phyloP scores from a whole-genome alignment of 768 basidiomycete species.

The Kwoniella europaea region DNA sequence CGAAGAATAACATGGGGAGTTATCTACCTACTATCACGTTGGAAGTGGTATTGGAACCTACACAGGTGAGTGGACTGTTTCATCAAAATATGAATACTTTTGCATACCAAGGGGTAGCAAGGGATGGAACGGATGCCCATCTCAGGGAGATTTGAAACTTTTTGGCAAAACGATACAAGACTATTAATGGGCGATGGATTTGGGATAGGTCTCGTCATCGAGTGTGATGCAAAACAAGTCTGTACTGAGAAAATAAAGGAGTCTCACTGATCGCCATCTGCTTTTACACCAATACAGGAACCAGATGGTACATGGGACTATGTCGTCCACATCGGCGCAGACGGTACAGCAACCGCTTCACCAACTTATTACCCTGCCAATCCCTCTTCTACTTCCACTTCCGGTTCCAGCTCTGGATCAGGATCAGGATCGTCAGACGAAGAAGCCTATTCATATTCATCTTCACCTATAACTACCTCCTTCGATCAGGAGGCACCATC shows the following conservation, averaged over 20 bases:
- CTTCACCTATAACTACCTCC: constrained; percentile 18
- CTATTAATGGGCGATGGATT: not conserved
- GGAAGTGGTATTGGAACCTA: constrained; percentile 52
- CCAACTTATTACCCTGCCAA: constrained; percentile 31
- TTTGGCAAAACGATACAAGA: too few species aligned
- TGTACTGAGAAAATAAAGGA: not conserved
- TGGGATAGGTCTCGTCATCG: not conserved
- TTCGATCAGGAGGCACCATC: constrained; percentile 20
- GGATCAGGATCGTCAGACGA: constrained; percentile 10
- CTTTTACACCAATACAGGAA: constrained; percentile 28
- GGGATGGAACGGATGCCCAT: not conserved
- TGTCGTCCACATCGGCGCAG: constrained; percentile 51
- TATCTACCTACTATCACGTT: constrained; percentile 55
- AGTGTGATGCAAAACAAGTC: too few species aligned
- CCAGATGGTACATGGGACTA: constrained; percentile 58
- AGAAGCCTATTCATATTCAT: constrained; percentile 13
- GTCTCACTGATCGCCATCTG: not conserved
- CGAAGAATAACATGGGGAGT: constrained; percentile 33
- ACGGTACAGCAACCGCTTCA: constrained; percentile 55
- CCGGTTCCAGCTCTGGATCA: constrained; percentile 2
- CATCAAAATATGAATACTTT: not conserved
- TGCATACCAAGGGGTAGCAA: not conserved
- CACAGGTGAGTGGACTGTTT: constrained; percentile 47
- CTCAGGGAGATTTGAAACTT: too few species aligned
- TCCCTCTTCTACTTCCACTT: constrained; percentile 20